Evolutionary conservation across 805 yeast genomes (phyloP), one percentile per base, ranked within the genome.

Genomic region (Wickerhamomyces chaumierensis): DNA sequence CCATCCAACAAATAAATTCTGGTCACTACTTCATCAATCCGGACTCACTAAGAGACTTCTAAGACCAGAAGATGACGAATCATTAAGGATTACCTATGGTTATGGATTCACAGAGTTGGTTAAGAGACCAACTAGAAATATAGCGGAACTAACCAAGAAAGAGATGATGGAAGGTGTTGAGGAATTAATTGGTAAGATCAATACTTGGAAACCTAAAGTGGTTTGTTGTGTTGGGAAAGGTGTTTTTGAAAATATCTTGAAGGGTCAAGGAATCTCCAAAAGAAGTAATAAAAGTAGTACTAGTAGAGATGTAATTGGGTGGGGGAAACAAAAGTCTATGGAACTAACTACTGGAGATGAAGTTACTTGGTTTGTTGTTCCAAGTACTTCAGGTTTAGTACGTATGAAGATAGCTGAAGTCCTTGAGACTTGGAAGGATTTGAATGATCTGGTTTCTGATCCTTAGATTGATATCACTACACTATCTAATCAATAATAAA

Each of bases 81-180:
- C 46, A 1, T 49, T 49, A 33, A 46, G 66, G 9, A 50, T 63
- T 1, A 52, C 60, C 13, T 70, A 63, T 45, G 56, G 63, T 3
- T 66, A 79, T 3, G 92, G 90, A 0, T 80, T 82, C 54, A 78
- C 88, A 0, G 90, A 82, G 46, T 59, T 82, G 44, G 81, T 80
- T 2, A 58, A 69, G 31, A 55, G 90, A 34, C 76, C 85, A 18
- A 81, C 88, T 0, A 62, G 62, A 36, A 66, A 73, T 6, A 77
- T 78, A 1, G 65, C 61, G 25, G 82, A 81, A 45, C 62, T 82
- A 18, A 52, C 69, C 2, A 40, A 43, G 18, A 39, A 43, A 8
- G 92, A 82, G 50, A 74, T 78, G 68, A 48, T 62, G 11, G 61
- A 57, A 2, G 76, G 73, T 35, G 83, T 75, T 0, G 76, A 76